Percentiles rank a stretch among this genome's conserved stretches.
These are phyloP conservation scores for Zymoseptoria crescenta DNA, from an alignment of 2,329 filamentous ascomycete species.

Conservation along the genomic window DNA sequence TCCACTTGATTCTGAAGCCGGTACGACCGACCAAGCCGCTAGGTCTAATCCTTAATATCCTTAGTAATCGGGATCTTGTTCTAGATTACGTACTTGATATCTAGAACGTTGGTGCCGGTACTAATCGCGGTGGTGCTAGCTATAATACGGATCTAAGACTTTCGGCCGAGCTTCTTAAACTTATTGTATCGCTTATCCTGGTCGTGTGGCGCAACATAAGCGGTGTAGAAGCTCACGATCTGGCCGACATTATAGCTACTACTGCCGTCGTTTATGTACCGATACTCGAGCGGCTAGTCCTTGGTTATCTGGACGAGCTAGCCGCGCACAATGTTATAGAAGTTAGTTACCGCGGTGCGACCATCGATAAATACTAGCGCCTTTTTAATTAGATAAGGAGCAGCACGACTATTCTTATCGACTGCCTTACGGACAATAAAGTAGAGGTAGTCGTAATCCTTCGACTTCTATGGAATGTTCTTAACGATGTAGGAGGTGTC, in stretches of 20 bases:
- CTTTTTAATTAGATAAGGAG: neutral
- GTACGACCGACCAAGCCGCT: neutral
- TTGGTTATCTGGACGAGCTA: neutral
- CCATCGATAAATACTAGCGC: neutral
- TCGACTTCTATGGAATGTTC: neutral
- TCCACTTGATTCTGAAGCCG: neutral
- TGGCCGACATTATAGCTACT: neutral
- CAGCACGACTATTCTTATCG: neutral
- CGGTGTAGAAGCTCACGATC: neutral
- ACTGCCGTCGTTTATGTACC: neutral
- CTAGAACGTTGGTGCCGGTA: neutral
- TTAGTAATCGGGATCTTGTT: neutral
- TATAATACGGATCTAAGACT: neutral
- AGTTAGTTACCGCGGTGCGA: neutral
- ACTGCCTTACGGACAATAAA: neutral
- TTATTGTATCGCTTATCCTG: neutral
- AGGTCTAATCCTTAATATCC: neutral
- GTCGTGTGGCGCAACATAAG: neutral
- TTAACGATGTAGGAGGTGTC: neutral
- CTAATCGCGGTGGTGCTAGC: neutral
- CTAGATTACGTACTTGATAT: neutral
- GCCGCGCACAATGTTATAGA: neutral
- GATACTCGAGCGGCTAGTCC: neutral
- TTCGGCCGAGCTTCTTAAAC: neutral
- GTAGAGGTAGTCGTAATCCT: neutral